phyloP scores from a whole-genome alignment of 805 yeast genomes.

The Middelhovenomyces tepae region DNA sequence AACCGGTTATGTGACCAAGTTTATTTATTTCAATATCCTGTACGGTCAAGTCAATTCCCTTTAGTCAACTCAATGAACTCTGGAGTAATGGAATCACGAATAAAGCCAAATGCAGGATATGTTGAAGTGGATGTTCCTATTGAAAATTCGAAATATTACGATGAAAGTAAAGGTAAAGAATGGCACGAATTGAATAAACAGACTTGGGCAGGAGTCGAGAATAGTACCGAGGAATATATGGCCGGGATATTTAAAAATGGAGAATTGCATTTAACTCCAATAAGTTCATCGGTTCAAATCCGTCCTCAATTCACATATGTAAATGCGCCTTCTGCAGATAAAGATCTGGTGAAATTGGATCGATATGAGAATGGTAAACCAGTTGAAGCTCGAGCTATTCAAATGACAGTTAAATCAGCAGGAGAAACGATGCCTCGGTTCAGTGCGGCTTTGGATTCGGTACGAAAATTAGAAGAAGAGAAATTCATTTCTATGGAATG shows the following conservation, averaged over 20 bases:
- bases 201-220: slow-evolving; percentile 60
- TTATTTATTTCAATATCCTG: slow-evolving; percentile 52
- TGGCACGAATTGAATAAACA: slow-evolving; percentile 60
- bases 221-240: slow-evolving; percentile 24
- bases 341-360: slow-evolving; percentile 31
- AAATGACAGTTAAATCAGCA: slow-evolving; percentile 62
- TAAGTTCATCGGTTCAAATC: slow-evolving; percentile 63
- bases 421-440: slow-evolving; percentile 51
- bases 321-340: slow-evolving; percentile 26
- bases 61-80: slow-evolving; percentile 31
- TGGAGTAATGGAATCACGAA: slow-evolving; percentile 36
- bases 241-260: slow-evolving; percentile 36
- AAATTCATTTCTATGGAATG: slow-evolving; percentile 35
- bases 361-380: slow-evolving; percentile 34
- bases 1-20: slow-evolving; percentile 25
- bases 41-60: slow-evolving; percentile 39
- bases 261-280: slow-evolving; percentile 54
- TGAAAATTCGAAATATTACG: slow-evolving; percentile 59
- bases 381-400: slow-evolving; percentile 52
- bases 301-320: slow-evolving; percentile 76
- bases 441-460: slow-evolving; percentile 63
- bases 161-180: slow-evolving; percentile 48
- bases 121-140: slow-evolving; percentile 73
- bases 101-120: slow-evolving; percentile 54
- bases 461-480: slow-evolving; percentile 57